Conservation (phyloP, 305 asterid genomes). For the Solanum aculeatissimum region DNA sequence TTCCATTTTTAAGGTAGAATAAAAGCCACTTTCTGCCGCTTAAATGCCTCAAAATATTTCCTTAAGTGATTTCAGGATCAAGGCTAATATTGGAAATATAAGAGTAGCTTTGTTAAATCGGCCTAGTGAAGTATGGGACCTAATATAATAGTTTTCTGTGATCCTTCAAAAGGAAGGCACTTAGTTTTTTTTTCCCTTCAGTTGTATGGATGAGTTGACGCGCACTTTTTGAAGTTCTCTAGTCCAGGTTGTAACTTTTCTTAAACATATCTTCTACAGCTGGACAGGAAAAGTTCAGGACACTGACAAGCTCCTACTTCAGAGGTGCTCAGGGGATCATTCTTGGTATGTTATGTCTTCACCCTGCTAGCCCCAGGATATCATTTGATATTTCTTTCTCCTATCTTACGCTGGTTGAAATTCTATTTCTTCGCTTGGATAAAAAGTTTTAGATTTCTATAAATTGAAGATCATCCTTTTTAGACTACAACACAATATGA, state of each 20-base stretch:
- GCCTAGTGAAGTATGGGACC: not conserved
- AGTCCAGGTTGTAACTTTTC: not conserved
- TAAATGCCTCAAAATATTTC: not conserved
- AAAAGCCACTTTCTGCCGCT: not conserved
- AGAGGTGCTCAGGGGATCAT: conserved; percentile 17
- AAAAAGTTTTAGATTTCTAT: too few relatives aligned
- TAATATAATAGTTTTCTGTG: not conserved
- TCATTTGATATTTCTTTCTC: not conserved
- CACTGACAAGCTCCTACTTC: conserved; percentile 9
- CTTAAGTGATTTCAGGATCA: not conserved
- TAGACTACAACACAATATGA: too few relatives aligned
- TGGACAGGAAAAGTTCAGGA: conserved; percentile 9
- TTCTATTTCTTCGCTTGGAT: not conserved
- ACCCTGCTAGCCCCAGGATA: not conserved
- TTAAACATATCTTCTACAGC: not conserved
- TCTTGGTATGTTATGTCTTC: not conserved
- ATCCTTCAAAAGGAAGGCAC: not conserved
- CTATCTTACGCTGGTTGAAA: not conserved
- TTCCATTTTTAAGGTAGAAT: not conserved
- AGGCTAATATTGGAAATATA: not conserved
- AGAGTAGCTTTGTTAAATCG: not conserved
- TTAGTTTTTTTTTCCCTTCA: too few relatives aligned
- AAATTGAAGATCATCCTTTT: too few relatives aligned
- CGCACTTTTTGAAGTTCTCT: not conserved
- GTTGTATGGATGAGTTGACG: not conserved